phyloP scores from a whole-genome alignment of 2,329 filamentous ascomycete genomes.

The Trichoderma hamatum region DNA sequence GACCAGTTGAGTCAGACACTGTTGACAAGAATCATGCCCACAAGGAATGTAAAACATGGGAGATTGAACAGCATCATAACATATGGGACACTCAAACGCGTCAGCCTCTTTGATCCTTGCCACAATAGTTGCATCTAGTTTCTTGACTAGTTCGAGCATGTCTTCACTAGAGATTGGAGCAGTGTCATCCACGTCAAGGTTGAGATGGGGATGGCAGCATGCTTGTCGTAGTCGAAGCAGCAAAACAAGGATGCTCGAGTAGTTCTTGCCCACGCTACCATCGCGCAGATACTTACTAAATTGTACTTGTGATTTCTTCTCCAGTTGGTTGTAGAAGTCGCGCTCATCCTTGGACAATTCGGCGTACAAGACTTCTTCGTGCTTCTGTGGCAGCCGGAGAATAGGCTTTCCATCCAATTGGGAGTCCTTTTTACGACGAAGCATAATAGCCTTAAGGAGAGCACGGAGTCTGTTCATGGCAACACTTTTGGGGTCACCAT shows the following conservation, averaged over 20 bases:
- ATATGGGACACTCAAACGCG: constrained; percentile 79
- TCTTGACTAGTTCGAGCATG: constrained; percentile 64
- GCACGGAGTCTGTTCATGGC: constrained; percentile 74
- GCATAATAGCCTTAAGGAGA: constrained; percentile 76
- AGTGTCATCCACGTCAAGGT: constrained; percentile 42
- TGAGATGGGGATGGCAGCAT: constrained; percentile 45
- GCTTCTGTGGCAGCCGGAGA: constrained; percentile 73
- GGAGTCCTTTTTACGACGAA: constrained; percentile 81
- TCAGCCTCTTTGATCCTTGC: constrained; percentile 62
- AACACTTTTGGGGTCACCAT: constrained; percentile 56
- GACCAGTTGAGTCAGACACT: constrained; percentile 72
- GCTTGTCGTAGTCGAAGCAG: constrained; percentile 82
- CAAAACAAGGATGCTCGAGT: constrained; percentile 79
- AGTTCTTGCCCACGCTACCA: constrained; percentile 68
- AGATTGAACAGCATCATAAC: constrained; percentile 74
- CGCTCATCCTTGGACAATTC: constrained; percentile 73
- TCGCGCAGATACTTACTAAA: constrained; percentile 78
- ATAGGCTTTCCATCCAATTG: constrained; percentile 80
- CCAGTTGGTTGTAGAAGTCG: constrained; percentile 76
- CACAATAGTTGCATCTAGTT: constrained; percentile 63
- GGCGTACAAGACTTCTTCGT: constrained; percentile 75
- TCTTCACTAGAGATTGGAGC: constrained; percentile 48
- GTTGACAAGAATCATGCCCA: constrained; percentile 76
- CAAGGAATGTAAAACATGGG: constrained; percentile 81
- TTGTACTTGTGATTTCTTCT: constrained; percentile 65